phyloP scores from a whole-genome alignment of 352 stramenopile genomes.

The Globisporangium cederbergense region DNA sequence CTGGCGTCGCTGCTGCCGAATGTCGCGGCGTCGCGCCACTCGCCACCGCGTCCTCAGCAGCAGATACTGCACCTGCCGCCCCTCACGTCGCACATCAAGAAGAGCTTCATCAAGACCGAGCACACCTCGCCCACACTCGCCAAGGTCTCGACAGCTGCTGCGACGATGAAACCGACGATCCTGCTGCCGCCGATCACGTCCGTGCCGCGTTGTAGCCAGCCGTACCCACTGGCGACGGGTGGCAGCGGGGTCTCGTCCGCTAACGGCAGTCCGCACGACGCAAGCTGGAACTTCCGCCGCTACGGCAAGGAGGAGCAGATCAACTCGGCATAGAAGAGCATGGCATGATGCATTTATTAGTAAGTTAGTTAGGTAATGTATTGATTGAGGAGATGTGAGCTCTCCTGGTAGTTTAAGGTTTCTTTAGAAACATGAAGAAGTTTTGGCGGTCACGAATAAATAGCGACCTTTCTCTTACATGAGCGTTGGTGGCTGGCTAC shows the following conservation, averaged over 20 bases:
- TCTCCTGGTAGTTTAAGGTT: not conserved
- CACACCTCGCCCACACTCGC: not conserved
- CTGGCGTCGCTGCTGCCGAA: constrained; percentile 4
- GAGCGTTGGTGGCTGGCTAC: too few species aligned
- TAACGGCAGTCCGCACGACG: not conserved
- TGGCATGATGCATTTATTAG: not conserved
- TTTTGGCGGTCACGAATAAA: too few species aligned
- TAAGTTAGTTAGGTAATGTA: constrained; percentile 2
- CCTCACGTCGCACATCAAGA: constrained; percentile 10
- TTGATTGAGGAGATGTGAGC: not conserved
- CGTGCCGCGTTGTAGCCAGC: constrained; percentile 10
- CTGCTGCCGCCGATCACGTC: constrained; percentile 17
- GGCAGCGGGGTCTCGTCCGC: not conserved
- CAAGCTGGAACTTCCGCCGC: constrained; percentile 9
- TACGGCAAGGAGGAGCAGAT: constrained; percentile 13
- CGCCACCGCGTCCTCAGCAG: not conserved
- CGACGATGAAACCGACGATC: constrained; percentile 12
- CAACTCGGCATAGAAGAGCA: constrained; percentile 12
- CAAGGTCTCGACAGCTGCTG: too few species aligned
- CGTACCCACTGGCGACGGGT: not conserved
- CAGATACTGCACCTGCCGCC: constrained; percentile 12
- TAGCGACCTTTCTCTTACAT: too few species aligned
- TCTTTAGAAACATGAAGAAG: too few species aligned
- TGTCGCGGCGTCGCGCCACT: not conserved
- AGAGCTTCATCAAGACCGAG: not conserved